phyloP scores from a whole-genome alignment of 352 stramenopile genomes.

The Globisporangium acanthophoron region DNA sequence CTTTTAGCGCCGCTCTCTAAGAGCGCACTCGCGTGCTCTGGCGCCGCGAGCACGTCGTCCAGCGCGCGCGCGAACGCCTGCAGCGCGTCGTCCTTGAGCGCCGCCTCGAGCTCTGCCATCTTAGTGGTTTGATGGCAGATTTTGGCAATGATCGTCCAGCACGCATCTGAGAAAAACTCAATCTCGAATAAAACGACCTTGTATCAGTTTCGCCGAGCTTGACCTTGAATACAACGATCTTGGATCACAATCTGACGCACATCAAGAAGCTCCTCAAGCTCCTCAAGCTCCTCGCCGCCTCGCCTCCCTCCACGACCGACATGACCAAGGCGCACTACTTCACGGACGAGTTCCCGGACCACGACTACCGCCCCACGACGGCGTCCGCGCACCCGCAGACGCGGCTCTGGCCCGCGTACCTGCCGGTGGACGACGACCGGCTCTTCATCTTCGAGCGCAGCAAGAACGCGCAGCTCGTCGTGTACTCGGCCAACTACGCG shows the following conservation, averaged over 20 bases:
- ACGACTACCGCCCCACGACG: conserved; percentile 63
- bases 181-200: too few relatives aligned
- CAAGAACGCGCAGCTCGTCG: conserved; percentile 78
- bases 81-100: conserved; percentile 51
- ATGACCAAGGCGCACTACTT: conserved; percentile 39
- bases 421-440: conserved; percentile 51
- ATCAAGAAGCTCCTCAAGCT: too few relatives aligned
- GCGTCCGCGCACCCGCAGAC: conserved; percentile 49
- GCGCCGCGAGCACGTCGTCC: conserved; percentile 7
- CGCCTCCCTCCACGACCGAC: too few relatives aligned
- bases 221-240: too few relatives aligned
- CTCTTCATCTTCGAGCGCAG: conserved; percentile 73
- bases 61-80: conserved; percentile 35
- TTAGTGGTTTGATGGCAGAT: too few relatives aligned
- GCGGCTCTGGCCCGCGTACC: conserved; percentile 63
- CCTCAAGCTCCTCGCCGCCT: too few relatives aligned
- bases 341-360: conserved; percentile 66
- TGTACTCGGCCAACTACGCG: conserved; percentile 66
- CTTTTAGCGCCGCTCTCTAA: not conserved
- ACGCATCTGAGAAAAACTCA: too few relatives aligned
- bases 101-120: conserved; percentile 30
- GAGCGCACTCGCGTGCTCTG: not conserved
- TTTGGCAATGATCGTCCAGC: too few relatives aligned
- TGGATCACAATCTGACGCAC: too few relatives aligned
- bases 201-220: too few relatives aligned